A percentile compares a stretch with the other conserved stretches of the same genome.
phyloP scores from a whole-genome alignment of 2,329 filamentous ascomycete genomes.

The Raffaelea ambrosiae region DNA sequence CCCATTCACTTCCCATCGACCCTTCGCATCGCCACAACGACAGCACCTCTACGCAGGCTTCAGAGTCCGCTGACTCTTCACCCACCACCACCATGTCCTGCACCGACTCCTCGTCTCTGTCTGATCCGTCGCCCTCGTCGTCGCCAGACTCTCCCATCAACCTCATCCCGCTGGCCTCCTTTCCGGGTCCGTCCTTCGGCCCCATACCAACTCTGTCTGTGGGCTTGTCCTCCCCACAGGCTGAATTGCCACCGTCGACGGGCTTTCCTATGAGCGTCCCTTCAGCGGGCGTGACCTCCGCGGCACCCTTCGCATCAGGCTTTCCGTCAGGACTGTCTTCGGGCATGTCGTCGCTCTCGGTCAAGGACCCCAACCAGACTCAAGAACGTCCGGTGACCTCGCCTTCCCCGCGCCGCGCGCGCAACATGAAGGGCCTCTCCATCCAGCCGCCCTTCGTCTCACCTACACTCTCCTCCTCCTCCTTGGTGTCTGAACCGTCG shows the following conservation, averaged over 20 bases:
- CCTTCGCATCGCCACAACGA: constrained; percentile 61
- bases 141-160: constrained; percentile 85
- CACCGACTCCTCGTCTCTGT: constrained; percentile 81
- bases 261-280: too few relatives aligned
- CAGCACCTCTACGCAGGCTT: constrained; percentile 69
- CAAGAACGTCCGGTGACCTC: constrained; percentile 55
- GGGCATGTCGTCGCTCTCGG: constrained; percentile 26
- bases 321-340: constrained; percentile 25
- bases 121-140: constrained; percentile 83
- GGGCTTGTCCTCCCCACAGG: too few relatives aligned
- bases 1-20: constrained; percentile 29
- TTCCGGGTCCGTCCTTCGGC: constrained; percentile 50
- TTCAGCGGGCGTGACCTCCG: constrained; percentile 28
- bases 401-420: constrained; percentile 61
- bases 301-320: too few relatives aligned
- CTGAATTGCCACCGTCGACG: too few relatives aligned
- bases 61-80: constrained; percentile 85
- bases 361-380: constrained; percentile 21
- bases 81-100: constrained; percentile 91
- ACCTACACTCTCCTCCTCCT: constrained; percentile 31
- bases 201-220: too few relatives aligned
- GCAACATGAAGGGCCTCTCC: constrained; percentile 77
- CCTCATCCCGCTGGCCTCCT: constrained; percentile 61
- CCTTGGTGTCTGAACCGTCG: constrained; percentile 54
- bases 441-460: constrained; percentile 56